Evolutionary conservation across 2,329 filamentous ascomycete genomes (phyloP).

Genomic region (Colletotrichum sp.): DNA sequence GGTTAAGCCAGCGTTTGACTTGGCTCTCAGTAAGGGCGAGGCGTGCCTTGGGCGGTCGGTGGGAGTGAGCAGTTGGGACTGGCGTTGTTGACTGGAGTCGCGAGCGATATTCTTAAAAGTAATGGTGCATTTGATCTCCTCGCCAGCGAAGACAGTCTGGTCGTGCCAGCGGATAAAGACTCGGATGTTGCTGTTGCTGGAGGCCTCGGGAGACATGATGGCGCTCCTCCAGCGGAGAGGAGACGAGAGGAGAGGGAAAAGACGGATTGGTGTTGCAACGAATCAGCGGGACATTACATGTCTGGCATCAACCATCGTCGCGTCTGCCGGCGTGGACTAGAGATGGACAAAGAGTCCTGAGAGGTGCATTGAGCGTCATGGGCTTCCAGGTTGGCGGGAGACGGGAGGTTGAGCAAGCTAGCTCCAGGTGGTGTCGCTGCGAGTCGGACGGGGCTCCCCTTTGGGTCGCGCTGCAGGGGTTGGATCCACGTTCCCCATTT

Average conservation of each 20-base stretch:
- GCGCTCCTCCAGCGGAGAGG: slow-evolving; percentile 20
- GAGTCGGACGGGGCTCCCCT: slow-evolving; percentile 15
- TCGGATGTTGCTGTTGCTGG: slow-evolving; percentile 81
- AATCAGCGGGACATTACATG: slow-evolving; percentile 16
- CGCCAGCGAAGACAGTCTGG: slow-evolving; percentile 93
- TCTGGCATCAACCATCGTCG: slow-evolving; percentile 19
- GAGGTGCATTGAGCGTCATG: slow-evolving; percentile 19
- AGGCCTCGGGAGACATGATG: slow-evolving; percentile 55
- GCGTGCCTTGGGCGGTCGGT: slow-evolving; percentile 27
- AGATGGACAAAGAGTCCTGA: slow-evolving; percentile 18
- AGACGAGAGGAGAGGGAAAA: background rate
- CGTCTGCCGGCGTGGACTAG: background rate
- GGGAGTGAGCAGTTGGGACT: slow-evolving; percentile 24
- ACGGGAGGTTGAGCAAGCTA: slow-evolving; percentile 19
- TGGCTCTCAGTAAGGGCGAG: slow-evolving; percentile 50
- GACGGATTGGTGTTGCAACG: background rate
- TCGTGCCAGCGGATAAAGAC: slow-evolving; percentile 96
- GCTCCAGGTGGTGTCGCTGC: slow-evolving; percentile 9
- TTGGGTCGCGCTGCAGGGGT: slow-evolving; percentile 17
- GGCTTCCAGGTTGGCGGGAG: slow-evolving; percentile 17
- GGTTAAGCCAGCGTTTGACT: slow-evolving; percentile 48
- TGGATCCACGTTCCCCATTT: slow-evolving; percentile 12
- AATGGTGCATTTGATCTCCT: slow-evolving; percentile 94
- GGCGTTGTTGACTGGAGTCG: slow-evolving; percentile 38
- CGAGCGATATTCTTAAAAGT: slow-evolving; percentile 88